A percentile compares a stretch with the other conserved stretches of the same genome.
Conservation (phyloP, 176 grass and related monocot species). For the Thalia dealbata region DNA sequence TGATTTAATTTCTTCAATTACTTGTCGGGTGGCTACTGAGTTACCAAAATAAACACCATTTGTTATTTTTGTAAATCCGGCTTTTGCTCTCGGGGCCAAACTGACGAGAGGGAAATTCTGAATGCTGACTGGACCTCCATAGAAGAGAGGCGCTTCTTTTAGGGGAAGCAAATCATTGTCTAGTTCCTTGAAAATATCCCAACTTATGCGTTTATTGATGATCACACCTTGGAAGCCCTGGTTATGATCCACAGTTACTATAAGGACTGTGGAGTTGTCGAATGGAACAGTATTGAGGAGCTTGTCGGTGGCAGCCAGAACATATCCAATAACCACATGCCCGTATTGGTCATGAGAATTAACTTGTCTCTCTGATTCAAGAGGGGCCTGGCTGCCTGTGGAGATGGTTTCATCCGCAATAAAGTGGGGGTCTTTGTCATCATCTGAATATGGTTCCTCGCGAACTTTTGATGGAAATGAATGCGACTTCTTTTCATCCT, state of each 20-base stretch:
- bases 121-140: conserved; percentile 66
- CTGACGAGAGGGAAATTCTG: conserved; percentile 69
- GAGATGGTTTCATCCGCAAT: background rate
- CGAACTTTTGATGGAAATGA: conserved; percentile 27
- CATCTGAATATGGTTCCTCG: conserved; percentile 14
- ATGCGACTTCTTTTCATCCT: conserved; percentile 21
- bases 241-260: conserved; percentile 43
- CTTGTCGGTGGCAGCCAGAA: conserved; percentile 56
- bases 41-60: conserved; percentile 57
- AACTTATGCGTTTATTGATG: conserved; percentile 67
- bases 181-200: conserved; percentile 62
- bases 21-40: conserved; percentile 35
- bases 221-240: conserved; percentile 73
- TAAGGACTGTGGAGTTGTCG: conserved; percentile 51
- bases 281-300: conserved; percentile 45
- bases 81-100: conserved; percentile 33
- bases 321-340: conserved; percentile 32
- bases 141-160: conserved; percentile 50
- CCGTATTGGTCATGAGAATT: conserved; percentile 6
- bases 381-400: background rate
- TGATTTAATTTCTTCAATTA: conserved; percentile 37
- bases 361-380: conserved; percentile 21
- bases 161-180: conserved; percentile 45
- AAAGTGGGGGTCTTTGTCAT: conserved; percentile 6
- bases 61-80: conserved; percentile 54